Evolutionary conservation across 257 asterid genomes (phyloP).

Genomic region (Handroanthus guayacan): DNA sequence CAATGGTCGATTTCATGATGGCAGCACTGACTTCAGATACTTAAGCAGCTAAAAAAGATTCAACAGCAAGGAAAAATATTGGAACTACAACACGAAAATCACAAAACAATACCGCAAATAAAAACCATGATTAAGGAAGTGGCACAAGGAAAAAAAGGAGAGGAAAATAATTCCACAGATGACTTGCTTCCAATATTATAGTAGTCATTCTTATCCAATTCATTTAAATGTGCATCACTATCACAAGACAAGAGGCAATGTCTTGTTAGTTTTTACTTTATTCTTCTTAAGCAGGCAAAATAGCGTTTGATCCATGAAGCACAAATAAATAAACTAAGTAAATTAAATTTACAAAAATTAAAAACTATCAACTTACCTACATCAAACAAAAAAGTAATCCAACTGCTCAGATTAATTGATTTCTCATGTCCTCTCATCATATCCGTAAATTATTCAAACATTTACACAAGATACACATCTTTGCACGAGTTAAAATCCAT

Average conservation of each 20-base stretch:
- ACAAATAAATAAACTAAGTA: background rate
- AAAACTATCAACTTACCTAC: conserved; percentile 12
- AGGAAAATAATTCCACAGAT: background rate
- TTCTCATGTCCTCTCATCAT: background rate
- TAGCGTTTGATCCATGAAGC: conserved; percentile 26
- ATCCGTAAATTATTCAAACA: background rate
- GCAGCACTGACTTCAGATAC: background rate
- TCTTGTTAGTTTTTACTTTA: background rate
- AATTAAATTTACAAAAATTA: background rate
- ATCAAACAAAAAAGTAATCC: conserved; percentile 16
- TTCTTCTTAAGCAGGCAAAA: conserved; percentile 8
- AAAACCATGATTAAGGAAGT: background rate
- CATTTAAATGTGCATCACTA: background rate
- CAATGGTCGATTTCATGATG: background rate
- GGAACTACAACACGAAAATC: background rate
- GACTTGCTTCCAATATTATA: background rate
- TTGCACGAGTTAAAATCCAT: conserved; percentile 12
- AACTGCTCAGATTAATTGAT: conserved; percentile 15
- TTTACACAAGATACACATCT: conserved; percentile 3
- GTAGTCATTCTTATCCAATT: background rate
- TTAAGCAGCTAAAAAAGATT: background rate
- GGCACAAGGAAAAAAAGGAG: background rate
- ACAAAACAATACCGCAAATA: background rate
- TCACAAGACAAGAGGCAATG: background rate
- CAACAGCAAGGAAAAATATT: background rate